Evolutionary conservation across 2,329 filamentous ascomycete species (phyloP).

Genomic region (Cytospora piceicola): DNA sequence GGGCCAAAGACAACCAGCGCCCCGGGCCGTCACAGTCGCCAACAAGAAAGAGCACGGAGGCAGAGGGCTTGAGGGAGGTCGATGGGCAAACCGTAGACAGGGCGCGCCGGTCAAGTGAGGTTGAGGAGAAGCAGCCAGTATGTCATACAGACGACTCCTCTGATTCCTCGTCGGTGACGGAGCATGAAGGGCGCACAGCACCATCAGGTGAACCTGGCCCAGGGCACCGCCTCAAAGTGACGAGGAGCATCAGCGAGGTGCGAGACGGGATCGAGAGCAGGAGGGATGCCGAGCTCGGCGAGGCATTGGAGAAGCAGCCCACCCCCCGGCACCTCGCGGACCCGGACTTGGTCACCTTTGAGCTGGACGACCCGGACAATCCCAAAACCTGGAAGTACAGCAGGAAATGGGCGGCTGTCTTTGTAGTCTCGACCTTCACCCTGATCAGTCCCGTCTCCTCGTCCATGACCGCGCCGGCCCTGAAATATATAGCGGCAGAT

Average conservation of each 20-base stretch:
- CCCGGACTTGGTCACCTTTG: conserved; percentile 32
- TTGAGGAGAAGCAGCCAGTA: conserved; percentile 15
- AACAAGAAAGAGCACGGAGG: neutral
- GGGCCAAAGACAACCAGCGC: neutral
- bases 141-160: conserved; percentile 3
- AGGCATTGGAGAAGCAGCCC: conserved; percentile 26
- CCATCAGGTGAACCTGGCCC: conserved; percentile 7
- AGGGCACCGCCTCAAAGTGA: conserved; percentile 31
- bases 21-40: neutral
- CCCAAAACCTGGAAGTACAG: conserved; percentile 33
- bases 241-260: conserved; percentile 44
- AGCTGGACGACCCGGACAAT: conserved; percentile 33
- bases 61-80: neutral
- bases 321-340: conserved; percentile 24
- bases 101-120: neutral
- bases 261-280: conserved; percentile 46
- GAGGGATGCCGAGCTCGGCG: conserved; percentile 43
- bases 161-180: conserved; percentile 6
- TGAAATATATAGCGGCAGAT: conserved; percentile 44
- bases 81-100: neutral
- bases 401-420: conserved; percentile 33
- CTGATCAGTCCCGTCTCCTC: conserved; percentile 57
- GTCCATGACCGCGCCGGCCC: conserved; percentile 46
- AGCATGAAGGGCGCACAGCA: conserved; percentile 1
- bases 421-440: conserved; percentile 50